A percentile compares a stretch with the other conserved stretches of the same genome.
Evolutionary conservation across 2,329 filamentous ascomycete genomes (phyloP).

Genomic region (Coleophoma cylindrospora): DNA sequence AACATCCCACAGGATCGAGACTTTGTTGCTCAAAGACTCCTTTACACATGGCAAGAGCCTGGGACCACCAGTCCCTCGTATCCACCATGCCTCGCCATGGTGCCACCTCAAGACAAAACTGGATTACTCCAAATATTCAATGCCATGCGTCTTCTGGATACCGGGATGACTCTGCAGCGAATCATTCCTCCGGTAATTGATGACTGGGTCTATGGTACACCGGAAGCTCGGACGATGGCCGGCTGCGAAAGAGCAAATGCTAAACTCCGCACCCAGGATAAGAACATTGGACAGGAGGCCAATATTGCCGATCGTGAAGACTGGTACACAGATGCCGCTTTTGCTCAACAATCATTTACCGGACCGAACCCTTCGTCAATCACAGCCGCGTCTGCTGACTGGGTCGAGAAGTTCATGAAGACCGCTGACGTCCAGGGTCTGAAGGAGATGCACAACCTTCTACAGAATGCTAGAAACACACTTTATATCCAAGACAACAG

Average conservation of each 20-base stretch:
- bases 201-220: constrained; percentile 6
- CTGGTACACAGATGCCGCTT: constrained; percentile 30
- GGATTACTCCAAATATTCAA: constrained; percentile 21
- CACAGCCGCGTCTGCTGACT: constrained; percentile 8
- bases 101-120: constrained; percentile 16
- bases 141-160: constrained; percentile 18
- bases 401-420: constrained; percentile 14
- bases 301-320: constrained; percentile 19
- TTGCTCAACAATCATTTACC: constrained; percentile 34
- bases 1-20: not conserved
- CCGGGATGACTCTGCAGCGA: constrained; percentile 13
- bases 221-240: constrained; percentile 5
- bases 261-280: constrained; percentile 12
- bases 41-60: constrained; percentile 3
- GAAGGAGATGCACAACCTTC: constrained; percentile 6
- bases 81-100: constrained; percentile 23
- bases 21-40: not conserved
- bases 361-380: constrained; percentile 28
- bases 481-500: constrained; percentile 22
- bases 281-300: constrained; percentile 20
- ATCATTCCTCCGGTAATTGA: constrained; percentile 13
- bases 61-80: constrained; percentile 8
- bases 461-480: constrained; percentile 7
- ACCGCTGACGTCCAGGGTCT: constrained; percentile 9
- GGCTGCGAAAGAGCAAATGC: constrained; percentile 7